Evolutionary conservation across 2,329 filamentous ascomycete genomes (phyloP), one percentile per base, ranked within the genome.

Genomic region (Penicillium sp.): DNA sequence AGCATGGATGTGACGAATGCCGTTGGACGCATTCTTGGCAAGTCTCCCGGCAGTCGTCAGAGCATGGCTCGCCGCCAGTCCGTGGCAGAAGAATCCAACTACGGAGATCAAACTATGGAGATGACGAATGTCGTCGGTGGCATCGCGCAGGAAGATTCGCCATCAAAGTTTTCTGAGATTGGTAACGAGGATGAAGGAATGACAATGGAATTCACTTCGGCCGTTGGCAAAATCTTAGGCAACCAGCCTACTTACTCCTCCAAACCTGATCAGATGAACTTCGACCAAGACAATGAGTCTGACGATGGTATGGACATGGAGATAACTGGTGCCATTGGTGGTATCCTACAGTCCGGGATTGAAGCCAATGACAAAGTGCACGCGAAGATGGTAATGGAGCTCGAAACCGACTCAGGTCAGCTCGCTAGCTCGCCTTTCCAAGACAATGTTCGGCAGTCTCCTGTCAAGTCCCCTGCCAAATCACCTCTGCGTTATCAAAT

Each of bases 1-100:
- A 94, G 90, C 22, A 97, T 97, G 93, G 93, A 97, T 65, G 90
- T 97, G 8, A 97, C 93, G 2, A 85, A 85, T 53, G 90, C 85
- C 9, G 80, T 96, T 51, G 93, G 93, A 9, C 84, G 87, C 3
- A 97, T 97, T 52, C 74, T 96, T 20, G 76, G 81, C 5, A 79
- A 74, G 32, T 66, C 73, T 18, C 50, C 67, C 9, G 62, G 60
- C 56, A 70, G 56, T 59, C 60, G 71, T 51, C 58, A 72, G 69
- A 68, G 74, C 67, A 56, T 61, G 29, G 51, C 72, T 74, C 69
- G 74, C 75, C 70, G 81, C 77, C 70, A 74, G 38, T 73, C 76
- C 16, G 62, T 68, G 37, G 59, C 70, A 56, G 65, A 74, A 31
- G 72, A 79, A 55, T 76, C 78, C 5, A 79, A 79, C 55, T 79